Evolutionary conservation across 2,329 filamentous ascomycete species (phyloP).

Genomic region (Penicillium sp.): DNA sequence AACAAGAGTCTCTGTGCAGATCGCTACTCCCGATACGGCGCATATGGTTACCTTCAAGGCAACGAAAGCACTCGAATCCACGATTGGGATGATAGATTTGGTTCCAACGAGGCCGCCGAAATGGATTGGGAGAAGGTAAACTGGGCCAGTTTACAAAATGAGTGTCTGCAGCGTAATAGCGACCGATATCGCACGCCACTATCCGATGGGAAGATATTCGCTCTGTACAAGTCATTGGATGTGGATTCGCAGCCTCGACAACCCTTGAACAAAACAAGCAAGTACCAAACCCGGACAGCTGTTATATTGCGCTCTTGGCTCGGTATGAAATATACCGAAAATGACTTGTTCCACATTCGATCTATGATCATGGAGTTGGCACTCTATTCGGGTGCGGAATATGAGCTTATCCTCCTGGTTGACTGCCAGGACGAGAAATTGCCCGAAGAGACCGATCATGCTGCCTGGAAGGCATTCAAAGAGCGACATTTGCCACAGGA

Average conservation of each 20-base stretch:
- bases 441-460: constrained; percentile 44
- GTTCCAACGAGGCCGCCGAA: constrained; percentile 14
- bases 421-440: constrained; percentile 76
- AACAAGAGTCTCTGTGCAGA: constrained; percentile 9
- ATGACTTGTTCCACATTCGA: constrained; percentile 77
- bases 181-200: constrained; percentile 40
- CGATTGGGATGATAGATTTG: neutral
- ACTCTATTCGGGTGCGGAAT: constrained; percentile 78
- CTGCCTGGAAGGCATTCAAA: constrained; percentile 6
- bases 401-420: constrained; percentile 80
- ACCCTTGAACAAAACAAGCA: neutral
- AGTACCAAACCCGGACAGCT: constrained; percentile 59
- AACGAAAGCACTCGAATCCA: neutral
- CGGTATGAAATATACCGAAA: constrained; percentile 74
- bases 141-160: constrained; percentile 68
- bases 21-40: constrained; percentile 11
- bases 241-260: neutral
- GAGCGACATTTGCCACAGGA: constrained; percentile 8
- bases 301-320: constrained; percentile 81
- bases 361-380: constrained; percentile 80
- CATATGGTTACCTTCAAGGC: constrained; percentile 9
- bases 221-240: constrained; percentile 6
- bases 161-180: constrained; percentile 64
- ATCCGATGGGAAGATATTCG: neutral
- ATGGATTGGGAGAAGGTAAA: constrained; percentile 59